A percentile compares a stretch with the other conserved stretches of the same genome.
Evolutionary conservation across 768 basidiomycete genomes (phyloP).

Genomic region (Obba rivulosa): DNA sequence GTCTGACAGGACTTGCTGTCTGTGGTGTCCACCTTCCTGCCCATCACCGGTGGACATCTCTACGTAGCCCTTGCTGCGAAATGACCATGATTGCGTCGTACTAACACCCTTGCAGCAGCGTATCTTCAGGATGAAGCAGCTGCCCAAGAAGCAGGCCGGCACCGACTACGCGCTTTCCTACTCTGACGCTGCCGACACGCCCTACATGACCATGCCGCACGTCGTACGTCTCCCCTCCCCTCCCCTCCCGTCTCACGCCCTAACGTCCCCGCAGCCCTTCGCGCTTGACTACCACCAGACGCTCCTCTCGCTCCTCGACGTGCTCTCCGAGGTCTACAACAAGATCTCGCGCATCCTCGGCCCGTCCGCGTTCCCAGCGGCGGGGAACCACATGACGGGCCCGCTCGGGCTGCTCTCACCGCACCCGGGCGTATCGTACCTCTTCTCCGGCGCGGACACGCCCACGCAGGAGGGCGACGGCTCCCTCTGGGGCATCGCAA

Average conservation of each 20-base stretch:
- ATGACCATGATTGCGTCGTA: too few species aligned
- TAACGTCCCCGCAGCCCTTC: conserved; percentile 61
- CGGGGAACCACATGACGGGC: conserved; percentile 70
- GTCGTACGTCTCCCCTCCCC: conserved; percentile 45
- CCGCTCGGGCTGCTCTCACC: conserved; percentile 71
- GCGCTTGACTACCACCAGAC: conserved; percentile 86
- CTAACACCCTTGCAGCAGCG: conserved; percentile 20
- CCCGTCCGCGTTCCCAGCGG: conserved; percentile 68
- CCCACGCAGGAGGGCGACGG: conserved; percentile 38
- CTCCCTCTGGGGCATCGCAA: conserved; percentile 70
- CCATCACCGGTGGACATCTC: too few species aligned
- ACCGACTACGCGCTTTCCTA: conserved; percentile 59
- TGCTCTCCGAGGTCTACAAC: conserved; percentile 85
- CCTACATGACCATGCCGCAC: conserved; percentile 69
- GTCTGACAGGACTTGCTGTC: too few species aligned
- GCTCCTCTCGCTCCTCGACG: conserved; percentile 81
- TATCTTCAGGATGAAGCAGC: conserved; percentile 59
- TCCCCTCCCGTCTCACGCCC: conserved; percentile 3
- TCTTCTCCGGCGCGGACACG: conserved; percentile 50
- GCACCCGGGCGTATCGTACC: conserved; percentile 78
- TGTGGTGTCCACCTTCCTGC: too few species aligned
- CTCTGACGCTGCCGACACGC: conserved; percentile 55
- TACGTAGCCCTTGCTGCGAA: too few species aligned
- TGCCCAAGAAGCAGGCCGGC: conserved; percentile 47
- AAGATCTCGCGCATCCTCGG: conserved; percentile 82